Evolutionary conservation across 1,139 yeast species (phyloP).

Genomic region (Nakaseomyces delphensis): DNA sequence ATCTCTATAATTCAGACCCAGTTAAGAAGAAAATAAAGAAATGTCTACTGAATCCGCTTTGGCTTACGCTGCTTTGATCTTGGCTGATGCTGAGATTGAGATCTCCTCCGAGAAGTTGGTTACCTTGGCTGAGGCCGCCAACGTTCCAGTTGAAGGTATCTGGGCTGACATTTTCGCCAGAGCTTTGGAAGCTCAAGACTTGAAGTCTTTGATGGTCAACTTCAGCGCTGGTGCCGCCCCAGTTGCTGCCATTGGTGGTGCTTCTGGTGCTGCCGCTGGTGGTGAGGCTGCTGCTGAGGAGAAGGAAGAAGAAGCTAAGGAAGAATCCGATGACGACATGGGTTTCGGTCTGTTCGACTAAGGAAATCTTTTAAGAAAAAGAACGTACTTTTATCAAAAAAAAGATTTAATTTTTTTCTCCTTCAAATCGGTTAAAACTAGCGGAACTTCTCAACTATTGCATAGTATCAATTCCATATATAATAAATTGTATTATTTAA

Average conservation of each 20-base stretch:
- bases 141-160: constrained; percentile 58
- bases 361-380: constrained; percentile 19
- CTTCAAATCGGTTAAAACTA: neutral
- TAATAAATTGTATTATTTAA: constrained; percentile 3
- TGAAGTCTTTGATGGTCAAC: constrained; percentile 69
- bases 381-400: neutral
- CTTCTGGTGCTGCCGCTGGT: constrained; percentile 49
- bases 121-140: constrained; percentile 61
- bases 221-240: constrained; percentile 67
- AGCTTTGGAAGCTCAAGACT: constrained; percentile 72
- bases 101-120: constrained; percentile 68
- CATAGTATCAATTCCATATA: constrained; percentile 1
- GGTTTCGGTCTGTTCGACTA: constrained; percentile 83
- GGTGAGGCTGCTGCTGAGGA: constrained; percentile 50
- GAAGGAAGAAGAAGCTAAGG: constrained; percentile 49
- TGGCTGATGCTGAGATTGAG: constrained; percentile 77
- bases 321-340: constrained; percentile 63
- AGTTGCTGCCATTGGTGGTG: constrained; percentile 50
- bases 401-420: neutral
- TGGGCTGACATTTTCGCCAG: constrained; percentile 79
- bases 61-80: constrained; percentile 82
- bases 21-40: constrained; percentile 25
- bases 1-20: constrained; percentile 38
- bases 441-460: constrained; percentile 4
- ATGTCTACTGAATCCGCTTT: constrained; percentile 80